Conservation (phyloP, 140 eudicot genomes). For the Oenanthe javanica region DNA sequence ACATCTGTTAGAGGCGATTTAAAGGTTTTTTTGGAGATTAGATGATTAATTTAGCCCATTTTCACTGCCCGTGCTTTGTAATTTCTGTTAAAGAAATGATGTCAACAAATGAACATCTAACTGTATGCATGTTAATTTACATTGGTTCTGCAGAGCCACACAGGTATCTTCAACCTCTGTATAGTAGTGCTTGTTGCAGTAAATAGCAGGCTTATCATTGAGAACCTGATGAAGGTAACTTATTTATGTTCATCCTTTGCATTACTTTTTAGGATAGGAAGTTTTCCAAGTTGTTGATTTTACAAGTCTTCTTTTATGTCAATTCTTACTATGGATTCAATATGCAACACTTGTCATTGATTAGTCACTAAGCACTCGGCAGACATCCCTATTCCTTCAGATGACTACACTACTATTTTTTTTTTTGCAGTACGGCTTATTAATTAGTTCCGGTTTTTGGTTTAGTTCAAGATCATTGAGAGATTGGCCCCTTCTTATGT, state of each 20-base stretch:
- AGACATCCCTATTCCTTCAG: not conserved
- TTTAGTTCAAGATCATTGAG: conserved; percentile 38
- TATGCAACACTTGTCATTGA: not conserved
- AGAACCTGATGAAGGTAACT: conserved; percentile 87
- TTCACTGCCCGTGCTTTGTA: not conserved
- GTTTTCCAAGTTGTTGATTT: not conserved
- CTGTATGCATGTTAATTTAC: conserved; percentile 8
- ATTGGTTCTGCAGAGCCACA: conserved; percentile 70
- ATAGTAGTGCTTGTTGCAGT: conserved; percentile 97
- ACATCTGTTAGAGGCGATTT: not conserved
- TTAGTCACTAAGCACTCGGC: not conserved
- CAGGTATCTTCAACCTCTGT: conserved; percentile 95
- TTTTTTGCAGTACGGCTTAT: conserved; percentile 14
- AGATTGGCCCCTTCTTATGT: conserved; percentile 60
- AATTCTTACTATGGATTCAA: not conserved
- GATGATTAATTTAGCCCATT: not conserved
- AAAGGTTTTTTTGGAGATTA: not conserved
- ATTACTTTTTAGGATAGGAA: not conserved
- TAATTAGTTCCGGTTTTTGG: conserved; percentile 49
- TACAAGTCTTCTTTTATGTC: not conserved
- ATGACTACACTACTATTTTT: not conserved
- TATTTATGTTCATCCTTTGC: not conserved
- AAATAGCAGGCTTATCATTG: conserved; percentile 89
- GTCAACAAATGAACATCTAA: not conserved
- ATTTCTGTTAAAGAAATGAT: not conserved